Conservation (phyloP, 176 grass and related monocot species). For the Zoysia pacifica region DNA sequence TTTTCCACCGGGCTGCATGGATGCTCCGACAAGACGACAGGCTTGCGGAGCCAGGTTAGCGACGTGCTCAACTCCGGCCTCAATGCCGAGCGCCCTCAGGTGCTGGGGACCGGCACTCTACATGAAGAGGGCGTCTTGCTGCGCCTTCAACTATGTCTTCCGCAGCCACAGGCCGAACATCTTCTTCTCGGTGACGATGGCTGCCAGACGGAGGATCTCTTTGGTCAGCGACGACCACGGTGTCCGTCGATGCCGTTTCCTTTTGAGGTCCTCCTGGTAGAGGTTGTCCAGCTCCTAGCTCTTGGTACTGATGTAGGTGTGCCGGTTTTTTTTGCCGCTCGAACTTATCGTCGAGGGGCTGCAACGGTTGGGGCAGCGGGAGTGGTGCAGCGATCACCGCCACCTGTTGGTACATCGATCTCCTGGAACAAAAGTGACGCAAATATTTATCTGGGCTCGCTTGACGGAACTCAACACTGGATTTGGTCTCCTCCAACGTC, state of each 20-base stretch:
- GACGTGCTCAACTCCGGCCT: slow-evolving; percentile 5
- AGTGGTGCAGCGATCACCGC: too few species aligned
- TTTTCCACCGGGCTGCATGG: slow-evolving; percentile 4
- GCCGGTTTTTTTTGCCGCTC: not conserved
- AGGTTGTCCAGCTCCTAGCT: not conserved
- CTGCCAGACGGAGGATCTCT: not conserved
- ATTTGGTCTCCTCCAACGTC: too few species aligned
- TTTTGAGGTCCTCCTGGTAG: slow-evolving; percentile 3
- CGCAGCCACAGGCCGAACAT: not conserved
- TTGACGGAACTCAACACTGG: too few species aligned
- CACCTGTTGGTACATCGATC: too few species aligned
- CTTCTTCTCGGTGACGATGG: not conserved
- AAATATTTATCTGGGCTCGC: too few species aligned
- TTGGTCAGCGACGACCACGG: not conserved
- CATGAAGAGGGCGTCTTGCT: not conserved
- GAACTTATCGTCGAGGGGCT: not conserved
- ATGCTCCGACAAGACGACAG: not conserved
- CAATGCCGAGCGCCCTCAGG: slow-evolving; percentile 27
- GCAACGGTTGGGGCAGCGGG: not conserved
- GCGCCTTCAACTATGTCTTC: slow-evolving; percentile 7
- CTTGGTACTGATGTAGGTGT: slow-evolving; percentile 30
- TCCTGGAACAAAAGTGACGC: too few species aligned
- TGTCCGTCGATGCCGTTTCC: too few species aligned
- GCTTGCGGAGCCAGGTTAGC: slow-evolving; percentile 20
- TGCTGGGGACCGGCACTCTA: not conserved